A percentile compares a stretch with the other conserved stretches of the same genome.
phyloP scores from a whole-genome alignment of 768 basidiomycete genomes.

The Paxillus rubicundulus region DNA sequence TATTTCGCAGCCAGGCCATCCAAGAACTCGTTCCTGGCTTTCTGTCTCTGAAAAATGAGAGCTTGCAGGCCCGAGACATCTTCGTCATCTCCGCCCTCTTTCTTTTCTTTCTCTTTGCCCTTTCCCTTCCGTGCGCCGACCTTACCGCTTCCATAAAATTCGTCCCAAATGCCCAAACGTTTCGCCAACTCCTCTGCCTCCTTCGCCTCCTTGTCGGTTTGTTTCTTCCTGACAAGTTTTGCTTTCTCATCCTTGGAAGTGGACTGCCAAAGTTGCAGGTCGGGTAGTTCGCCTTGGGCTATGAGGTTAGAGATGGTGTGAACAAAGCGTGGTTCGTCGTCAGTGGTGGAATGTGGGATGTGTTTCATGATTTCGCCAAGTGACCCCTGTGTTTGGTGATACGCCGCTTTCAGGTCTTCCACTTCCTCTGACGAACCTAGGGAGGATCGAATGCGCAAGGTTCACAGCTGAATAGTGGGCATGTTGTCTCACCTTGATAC shows the following conservation, averaged over 20 bases:
- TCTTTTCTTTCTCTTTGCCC: constrained; percentile 44
- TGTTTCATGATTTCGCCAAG: constrained; percentile 79
- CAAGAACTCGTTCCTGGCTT: constrained; percentile 68
- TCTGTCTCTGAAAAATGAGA: constrained; percentile 75
- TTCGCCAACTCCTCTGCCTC: constrained; percentile 85
- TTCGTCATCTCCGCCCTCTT: constrained; percentile 46
- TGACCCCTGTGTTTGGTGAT: constrained; percentile 66
- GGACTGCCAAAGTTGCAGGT: constrained; percentile 61
- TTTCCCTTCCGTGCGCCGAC: constrained; percentile 46
- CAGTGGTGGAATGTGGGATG: constrained; percentile 80
- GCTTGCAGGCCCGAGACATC: constrained; percentile 75
- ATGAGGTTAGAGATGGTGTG: constrained; percentile 66
- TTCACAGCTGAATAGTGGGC: background rate
- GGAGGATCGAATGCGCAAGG: background rate
- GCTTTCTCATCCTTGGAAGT: constrained; percentile 79
- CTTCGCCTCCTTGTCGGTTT: constrained; percentile 71
- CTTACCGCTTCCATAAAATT: constrained; percentile 82
- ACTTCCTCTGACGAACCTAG: constrained; percentile 85
- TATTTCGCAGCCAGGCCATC: constrained; percentile 77
- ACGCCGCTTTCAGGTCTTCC: constrained; percentile 75
- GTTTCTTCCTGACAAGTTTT: constrained; percentile 67
- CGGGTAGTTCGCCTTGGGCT: constrained; percentile 52
- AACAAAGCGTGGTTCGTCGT: constrained; percentile 87
- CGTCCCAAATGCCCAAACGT: constrained; percentile 92
- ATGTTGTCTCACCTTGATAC: constrained; percentile 71